These are phyloP conservation scores for Pulveroboletus sp. DNA, from an alignment of 768 basidiomycete genomes.

Conservation along the genomic window DNA sequence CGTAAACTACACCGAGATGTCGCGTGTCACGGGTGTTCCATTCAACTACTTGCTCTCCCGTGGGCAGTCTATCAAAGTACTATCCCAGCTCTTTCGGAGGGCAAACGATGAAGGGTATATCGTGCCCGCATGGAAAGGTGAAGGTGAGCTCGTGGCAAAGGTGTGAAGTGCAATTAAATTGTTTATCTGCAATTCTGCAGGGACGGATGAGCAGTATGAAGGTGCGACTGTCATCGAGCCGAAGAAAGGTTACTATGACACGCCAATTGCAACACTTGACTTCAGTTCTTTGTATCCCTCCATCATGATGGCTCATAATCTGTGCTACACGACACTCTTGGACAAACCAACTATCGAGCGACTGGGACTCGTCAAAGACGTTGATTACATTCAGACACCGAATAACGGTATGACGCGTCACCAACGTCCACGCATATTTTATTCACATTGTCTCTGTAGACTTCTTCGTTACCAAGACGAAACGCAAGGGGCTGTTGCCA, in stretches of 20 bases:
- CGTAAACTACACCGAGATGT: conserved; percentile 97
- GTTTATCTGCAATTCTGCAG: conserved; percentile 35
- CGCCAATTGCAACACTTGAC: conserved; percentile 96
- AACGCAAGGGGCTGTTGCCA: conserved; percentile 86
- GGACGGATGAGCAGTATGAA: conserved; percentile 94
- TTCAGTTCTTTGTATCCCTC: conserved; percentile 98
- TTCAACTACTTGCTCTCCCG: conserved; percentile 93
- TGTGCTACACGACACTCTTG: conserved; percentile 96
- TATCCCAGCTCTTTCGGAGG: conserved; percentile 92
- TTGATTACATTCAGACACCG: conserved; percentile 92
- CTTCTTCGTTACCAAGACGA: conserved; percentile 69
- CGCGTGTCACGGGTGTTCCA: conserved; percentile 99
- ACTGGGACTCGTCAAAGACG: conserved; percentile 71
- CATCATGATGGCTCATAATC: conserved; percentile 99
- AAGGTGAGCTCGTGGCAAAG: conserved; percentile 48
- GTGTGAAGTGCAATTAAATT: background rate
- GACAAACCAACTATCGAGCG: conserved; percentile 77
- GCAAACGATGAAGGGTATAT: conserved; percentile 91
- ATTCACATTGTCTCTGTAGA: conserved; percentile 45
- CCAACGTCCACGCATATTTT: background rate
- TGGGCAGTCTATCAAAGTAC: conserved; percentile 97
- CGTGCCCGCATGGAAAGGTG: conserved; percentile 78
- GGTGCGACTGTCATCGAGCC: conserved; percentile 99
- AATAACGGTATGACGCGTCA: conserved; percentile 68
- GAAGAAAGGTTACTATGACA: conserved; percentile 91